Conservation (phyloP, 2,329 filamentous ascomycete genomes). For the Arachnomyces sp. region DNA sequence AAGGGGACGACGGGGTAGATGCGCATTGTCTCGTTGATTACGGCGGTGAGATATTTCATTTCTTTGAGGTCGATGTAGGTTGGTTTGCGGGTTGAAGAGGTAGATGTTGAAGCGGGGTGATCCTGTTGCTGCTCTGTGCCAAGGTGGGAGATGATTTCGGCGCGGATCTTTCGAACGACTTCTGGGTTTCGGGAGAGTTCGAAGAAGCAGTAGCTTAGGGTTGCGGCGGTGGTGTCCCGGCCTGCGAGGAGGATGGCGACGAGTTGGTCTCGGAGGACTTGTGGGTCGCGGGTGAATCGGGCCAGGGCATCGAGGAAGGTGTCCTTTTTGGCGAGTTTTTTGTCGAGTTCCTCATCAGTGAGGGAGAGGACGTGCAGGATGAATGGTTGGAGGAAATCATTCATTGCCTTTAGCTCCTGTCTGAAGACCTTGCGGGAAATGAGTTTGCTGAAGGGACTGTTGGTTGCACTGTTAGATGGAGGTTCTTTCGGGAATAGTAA, state of each 20-base stretch:
- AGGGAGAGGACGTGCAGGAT: conserved; percentile 67
- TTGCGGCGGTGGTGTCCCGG: conserved; percentile 73
- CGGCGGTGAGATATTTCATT: conserved; percentile 70
- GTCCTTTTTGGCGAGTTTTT: conserved; percentile 63
- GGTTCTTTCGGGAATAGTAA: conserved; percentile 2
- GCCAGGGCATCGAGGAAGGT: conserved; percentile 84
- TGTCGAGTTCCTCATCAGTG: conserved; percentile 62
- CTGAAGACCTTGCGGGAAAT: conserved; percentile 61
- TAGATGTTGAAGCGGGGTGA: conserved; percentile 17
- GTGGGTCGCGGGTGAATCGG: conserved; percentile 59
- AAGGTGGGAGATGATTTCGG: conserved; percentile 62
- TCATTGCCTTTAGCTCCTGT: conserved; percentile 58
- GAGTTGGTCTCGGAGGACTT: conserved; percentile 73
- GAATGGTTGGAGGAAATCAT: conserved; percentile 68
- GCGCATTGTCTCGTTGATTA: conserved; percentile 70
- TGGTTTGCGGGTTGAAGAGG: conserved; percentile 21
- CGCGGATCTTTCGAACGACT: conserved; percentile 59
- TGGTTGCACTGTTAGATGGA: not conserved
- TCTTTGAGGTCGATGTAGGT: conserved; percentile 76
- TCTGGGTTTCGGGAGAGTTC: conserved; percentile 67
- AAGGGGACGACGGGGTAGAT: conserved; percentile 72
- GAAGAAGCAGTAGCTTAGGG: conserved; percentile 74
- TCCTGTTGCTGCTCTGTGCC: conserved; percentile 42
- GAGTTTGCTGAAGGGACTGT: conserved; percentile 52
- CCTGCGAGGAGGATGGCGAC: conserved; percentile 76